phyloP scores from a whole-genome alignment of 306 rosid genomes.

The Castanopsis chinensis region DNA sequence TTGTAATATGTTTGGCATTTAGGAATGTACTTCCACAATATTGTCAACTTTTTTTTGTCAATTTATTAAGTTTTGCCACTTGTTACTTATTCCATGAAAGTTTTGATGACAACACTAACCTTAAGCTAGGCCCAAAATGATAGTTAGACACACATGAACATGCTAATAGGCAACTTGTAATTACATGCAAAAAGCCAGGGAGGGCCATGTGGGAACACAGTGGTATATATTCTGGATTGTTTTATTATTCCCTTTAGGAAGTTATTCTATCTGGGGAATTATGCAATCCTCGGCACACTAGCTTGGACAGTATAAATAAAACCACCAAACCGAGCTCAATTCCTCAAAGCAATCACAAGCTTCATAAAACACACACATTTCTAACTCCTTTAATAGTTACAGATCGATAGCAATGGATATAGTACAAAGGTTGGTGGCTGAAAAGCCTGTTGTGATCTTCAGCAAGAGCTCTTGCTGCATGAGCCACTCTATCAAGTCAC shows the following conservation, averaged over 20 bases:
- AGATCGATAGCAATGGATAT: conserved; percentile 40
- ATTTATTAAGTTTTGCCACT: neutral
- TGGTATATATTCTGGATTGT: conserved; percentile 21
- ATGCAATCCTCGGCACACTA: conserved; percentile 16
- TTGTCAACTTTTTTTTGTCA: neutral
- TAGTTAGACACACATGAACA: conserved; percentile 26
- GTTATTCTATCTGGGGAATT: conserved; percentile 28
- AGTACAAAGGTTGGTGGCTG: conserved; percentile 46
- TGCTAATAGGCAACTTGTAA: conserved; percentile 19
- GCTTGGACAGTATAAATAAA: conserved; percentile 44
- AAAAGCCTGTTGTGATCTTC: conserved; percentile 75
- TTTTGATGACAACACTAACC: conserved; percentile 5
- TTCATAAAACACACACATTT: neutral
- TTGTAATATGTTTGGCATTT: neutral
- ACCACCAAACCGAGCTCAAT: conserved; percentile 14
- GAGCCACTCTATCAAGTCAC: conserved; percentile 44
- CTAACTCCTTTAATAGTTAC: neutral
- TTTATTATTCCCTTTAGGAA: conserved; percentile 18
- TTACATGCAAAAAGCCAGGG: conserved; percentile 16
- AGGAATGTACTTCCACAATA: neutral
- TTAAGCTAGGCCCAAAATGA: conserved; percentile 28
- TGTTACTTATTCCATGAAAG: conserved; percentile 3
- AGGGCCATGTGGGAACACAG: neutral
- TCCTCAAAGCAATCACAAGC: conserved; percentile 27
- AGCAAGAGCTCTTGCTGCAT: conserved; percentile 60